Evolutionary conservation across 2,329 filamentous ascomycete species (phyloP).

Genomic region (Xylariales sp.): DNA sequence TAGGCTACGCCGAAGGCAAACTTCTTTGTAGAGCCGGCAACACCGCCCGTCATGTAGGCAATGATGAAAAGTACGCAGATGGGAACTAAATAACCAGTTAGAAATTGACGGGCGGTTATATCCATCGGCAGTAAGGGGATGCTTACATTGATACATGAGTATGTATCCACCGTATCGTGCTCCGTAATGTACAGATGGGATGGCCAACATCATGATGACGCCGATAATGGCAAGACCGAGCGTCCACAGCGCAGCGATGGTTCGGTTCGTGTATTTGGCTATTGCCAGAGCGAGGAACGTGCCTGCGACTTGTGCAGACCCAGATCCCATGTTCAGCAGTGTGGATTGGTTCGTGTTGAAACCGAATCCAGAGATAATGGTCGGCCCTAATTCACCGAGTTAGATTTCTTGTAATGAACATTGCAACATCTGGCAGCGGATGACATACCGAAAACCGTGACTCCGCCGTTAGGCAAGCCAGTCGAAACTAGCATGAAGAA

Average conservation of each 20-base stretch:
- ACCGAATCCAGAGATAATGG: background rate
- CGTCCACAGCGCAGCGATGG: background rate
- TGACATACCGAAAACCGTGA: slow-evolving; percentile 1
- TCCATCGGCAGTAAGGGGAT: background rate
- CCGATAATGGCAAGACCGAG: background rate
- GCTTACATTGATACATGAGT: slow-evolving; percentile 2
- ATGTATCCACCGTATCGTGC: slow-evolving; percentile 2
- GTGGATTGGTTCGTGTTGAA: slow-evolving; percentile 1
- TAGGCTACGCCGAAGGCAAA: slow-evolving; percentile 1
- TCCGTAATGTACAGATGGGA: background rate
- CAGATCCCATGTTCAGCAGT: slow-evolving; percentile 1
- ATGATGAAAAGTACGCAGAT: slow-evolving; percentile 3
- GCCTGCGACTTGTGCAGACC: background rate
- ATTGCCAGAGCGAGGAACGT: slow-evolving; percentile 1
- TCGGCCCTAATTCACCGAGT: background rate
- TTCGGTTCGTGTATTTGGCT: background rate
- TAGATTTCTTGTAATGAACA: background rate
- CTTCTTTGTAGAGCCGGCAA: slow-evolving; percentile 2
- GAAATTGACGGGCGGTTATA: too few species aligned
- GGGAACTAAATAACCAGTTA: background rate
- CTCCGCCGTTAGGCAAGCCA: background rate
- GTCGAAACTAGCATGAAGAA: background rate
- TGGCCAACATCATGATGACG: slow-evolving; percentile 3
- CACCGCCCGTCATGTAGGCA: slow-evolving; percentile 2
- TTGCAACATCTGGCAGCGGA: background rate